Evolutionary conservation across 192 early-diverging fungal genomes (phyloP).

Genomic region (Fimicolochytrium jonesii): DNA sequence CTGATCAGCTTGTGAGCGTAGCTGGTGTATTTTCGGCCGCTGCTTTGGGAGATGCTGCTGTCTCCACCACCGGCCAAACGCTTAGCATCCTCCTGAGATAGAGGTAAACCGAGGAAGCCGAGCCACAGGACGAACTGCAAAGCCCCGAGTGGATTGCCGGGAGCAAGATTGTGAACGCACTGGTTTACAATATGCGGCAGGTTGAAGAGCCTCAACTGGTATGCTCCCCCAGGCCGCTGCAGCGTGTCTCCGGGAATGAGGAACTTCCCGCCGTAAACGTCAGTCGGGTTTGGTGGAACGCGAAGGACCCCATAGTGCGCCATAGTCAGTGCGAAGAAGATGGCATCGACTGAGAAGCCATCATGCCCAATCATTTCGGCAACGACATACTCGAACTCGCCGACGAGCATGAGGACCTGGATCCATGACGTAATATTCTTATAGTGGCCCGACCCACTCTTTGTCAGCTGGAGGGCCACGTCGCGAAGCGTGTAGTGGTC

Average conservation of each 20-base stretch:
- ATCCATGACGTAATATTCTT: conserved; percentile 70
- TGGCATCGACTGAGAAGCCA: conserved; percentile 69
- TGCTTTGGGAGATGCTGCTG: conserved; percentile 14
- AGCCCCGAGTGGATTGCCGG: conserved; percentile 47
- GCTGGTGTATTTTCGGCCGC: conserved; percentile 57
- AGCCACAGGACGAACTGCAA: conserved; percentile 62
- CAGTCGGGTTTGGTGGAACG: conserved; percentile 54
- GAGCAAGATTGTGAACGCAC: conserved; percentile 36
- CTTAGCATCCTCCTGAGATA: conserved; percentile 1
- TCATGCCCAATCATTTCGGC: conserved; percentile 63
- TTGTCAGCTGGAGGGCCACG: conserved; percentile 61
- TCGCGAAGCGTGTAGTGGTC: conserved; percentile 66
- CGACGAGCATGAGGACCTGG: conserved; percentile 74
- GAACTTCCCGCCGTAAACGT: conserved; percentile 28
- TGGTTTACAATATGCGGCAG: conserved; percentile 50
- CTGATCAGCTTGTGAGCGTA: conserved; percentile 50
- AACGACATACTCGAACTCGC: conserved; percentile 89
- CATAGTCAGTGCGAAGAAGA: conserved; percentile 85
- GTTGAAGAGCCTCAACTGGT: conserved; percentile 39
- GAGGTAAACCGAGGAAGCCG: conserved; percentile 44
- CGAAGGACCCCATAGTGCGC: conserved; percentile 74
- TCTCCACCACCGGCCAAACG: not conserved
- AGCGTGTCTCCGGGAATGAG: not conserved
- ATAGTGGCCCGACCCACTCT: conserved; percentile 70
- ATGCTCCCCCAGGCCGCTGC: conserved; percentile 3